Evolutionary conservation across 2,329 filamentous ascomycete genomes (phyloP), one percentile per base, ranked within the genome.

Genomic region (Ceratocystis variospora): DNA sequence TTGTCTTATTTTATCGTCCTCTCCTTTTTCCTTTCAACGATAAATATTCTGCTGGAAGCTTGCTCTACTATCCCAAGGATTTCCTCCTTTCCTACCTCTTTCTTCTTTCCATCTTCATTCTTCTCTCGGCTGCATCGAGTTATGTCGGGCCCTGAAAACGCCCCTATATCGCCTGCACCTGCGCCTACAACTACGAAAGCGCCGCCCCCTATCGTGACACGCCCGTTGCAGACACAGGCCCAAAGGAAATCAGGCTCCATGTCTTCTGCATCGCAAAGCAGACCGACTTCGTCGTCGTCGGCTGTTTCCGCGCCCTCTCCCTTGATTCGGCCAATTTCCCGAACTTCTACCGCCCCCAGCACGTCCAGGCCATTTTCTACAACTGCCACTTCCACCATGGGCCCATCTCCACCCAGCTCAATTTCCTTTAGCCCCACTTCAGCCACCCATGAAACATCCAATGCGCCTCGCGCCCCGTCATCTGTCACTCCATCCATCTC

Each of bases 251-350:
- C 50, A 8, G 57, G 61, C 33, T 46, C 37, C 45, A 68, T 68
- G 66, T 68, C 66, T n/a, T 65, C 61, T 17, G 50, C 63, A 3
- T 63, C 61, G 17, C 37, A 61, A 41, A 68, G 66, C 61, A 63
- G 66, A 8, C 66, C 66, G 25, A 48, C 59, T n/a, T 68, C 66
- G 5, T 68, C 66, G 17, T 68, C 66, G 22, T 68, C 66, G 6
- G 62, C 62, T 17, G 59, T 45, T 25, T 50, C 48, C 44, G 15
- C 66, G 2, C 62, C 33, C 6, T 61, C 53, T 25, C 66, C 59
- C 15, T 61, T 45, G 15, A 44, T 50, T n/a, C 66, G 66, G 10
- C 62, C 66, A 25, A 25, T 67, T 28, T 64, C 66, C 33, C 66
- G 66, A 19, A 41, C 66, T 12, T 61, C 57, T 41, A 67, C 66